Evolutionary conservation across 768 basidiomycete species (phyloP), one percentile per base, ranked within the genome.

Genomic region (Tylopilus rubrobrunneus): DNA sequence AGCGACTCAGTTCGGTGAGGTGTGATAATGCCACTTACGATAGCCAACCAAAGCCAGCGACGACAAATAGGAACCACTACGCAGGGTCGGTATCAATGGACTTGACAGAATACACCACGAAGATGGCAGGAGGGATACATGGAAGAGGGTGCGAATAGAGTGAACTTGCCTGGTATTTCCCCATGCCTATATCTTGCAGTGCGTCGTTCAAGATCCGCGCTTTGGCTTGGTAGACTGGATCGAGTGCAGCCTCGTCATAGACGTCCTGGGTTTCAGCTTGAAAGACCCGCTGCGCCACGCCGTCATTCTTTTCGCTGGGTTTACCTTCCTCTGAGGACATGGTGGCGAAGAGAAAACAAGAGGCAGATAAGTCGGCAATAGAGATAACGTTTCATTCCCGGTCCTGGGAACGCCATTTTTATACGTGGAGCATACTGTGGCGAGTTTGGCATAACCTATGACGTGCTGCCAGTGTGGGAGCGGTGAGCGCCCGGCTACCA

Each of bases 41-140:
- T 54, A 87, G 77, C 86, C 85, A 88, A 48, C 87, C 87, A 68
- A 89, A 87, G 2, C 85, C 87, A 17, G 85, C 78, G 28, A 86
- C 83, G 48, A 81, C 51, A 64, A 89, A 87, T 34, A 89, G 64
- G 53, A 73, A 71, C 74, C 82, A 85, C 84, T 87, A 54, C 19
- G 28, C 15, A 46, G 17, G 25, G 2, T 40, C 1, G 7, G 33
- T n/a, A 46, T 56, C 19, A 52, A 49, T 49, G 23, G 45, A 19
- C 21, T 56, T 12, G 48, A 19, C 25, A 21, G 5, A 31, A 7
- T 23, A 9, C 37, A 45, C 12, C n/a, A 47, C n/a, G 10, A 17
- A n/a, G 25, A 51, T n/a, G 28, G 19, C 21, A n/a, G 12, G 31
- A 34, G 15, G 28, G 29, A 44, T 34, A 14, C 12, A 42, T 27